Evolutionary conservation across 805 yeast genomes (phyloP).

Genomic region (Schwanniomyces vanrijiae): DNA sequence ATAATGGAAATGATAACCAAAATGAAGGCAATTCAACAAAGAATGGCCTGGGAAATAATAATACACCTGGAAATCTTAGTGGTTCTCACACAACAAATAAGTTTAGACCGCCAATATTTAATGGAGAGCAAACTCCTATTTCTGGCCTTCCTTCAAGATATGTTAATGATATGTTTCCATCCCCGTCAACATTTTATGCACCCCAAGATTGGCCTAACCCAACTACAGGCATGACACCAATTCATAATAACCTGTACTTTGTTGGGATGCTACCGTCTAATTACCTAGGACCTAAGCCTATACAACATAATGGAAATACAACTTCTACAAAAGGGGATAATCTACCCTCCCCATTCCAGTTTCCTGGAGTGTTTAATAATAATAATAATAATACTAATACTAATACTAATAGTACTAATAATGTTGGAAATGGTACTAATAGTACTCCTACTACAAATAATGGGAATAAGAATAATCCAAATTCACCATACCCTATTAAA

Average conservation of each 20-base stretch:
- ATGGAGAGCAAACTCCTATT: constrained; percentile 67
- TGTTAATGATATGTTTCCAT: constrained; percentile 71
- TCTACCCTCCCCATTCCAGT: constrained; percentile 22
- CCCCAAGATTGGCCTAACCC: constrained; percentile 45
- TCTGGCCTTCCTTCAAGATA: constrained; percentile 72
- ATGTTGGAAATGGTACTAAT: background rate
- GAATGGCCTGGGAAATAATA: background rate
- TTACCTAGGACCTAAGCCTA: background rate
- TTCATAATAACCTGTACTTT: constrained; percentile 34
- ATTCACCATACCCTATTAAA: background rate
- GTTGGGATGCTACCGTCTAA: constrained; percentile 32
- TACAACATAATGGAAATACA: background rate
- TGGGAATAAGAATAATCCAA: background rate
- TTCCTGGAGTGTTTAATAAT: constrained; percentile 32
- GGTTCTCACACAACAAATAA: background rate
- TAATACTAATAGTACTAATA: background rate
- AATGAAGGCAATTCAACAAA: background rate
- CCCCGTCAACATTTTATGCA: constrained; percentile 75
- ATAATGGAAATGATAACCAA: background rate
- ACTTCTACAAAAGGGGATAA: background rate
- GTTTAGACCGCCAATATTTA: constrained; percentile 5
- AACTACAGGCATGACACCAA: constrained; percentile 39
- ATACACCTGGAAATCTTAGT: background rate
- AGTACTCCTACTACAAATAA: background rate
- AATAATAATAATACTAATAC: background rate